Evolutionary conservation across 2,329 filamentous ascomycete species (phyloP).

Genomic region (Xylariaceae sp.): DNA sequence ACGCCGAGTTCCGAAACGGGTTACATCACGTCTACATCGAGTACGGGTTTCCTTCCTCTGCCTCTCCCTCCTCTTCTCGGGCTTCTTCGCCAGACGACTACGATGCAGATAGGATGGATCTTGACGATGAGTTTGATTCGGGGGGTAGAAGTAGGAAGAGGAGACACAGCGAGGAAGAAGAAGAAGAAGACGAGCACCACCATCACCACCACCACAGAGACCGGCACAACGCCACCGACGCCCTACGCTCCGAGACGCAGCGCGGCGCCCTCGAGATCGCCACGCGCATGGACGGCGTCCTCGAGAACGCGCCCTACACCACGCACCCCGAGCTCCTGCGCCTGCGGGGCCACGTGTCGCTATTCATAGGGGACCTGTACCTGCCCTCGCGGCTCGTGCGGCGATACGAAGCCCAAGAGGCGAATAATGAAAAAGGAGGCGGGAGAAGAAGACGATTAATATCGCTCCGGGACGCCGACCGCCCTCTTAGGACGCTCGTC

Average conservation of each 20-base stretch:
- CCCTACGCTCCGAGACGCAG: conserved; percentile 59
- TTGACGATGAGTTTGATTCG: conserved; percentile 18
- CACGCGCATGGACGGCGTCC: conserved; percentile 71
- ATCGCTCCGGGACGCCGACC: conserved; percentile 35
- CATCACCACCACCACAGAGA: background rate
- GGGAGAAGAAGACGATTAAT: background rate
- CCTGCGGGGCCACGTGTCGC: conserved; percentile 74
- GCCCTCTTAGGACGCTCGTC: conserved; percentile 19
- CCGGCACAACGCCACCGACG: conserved; percentile 45
- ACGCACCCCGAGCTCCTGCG: conserved; percentile 71
- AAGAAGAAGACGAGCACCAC: conserved; percentile 34
- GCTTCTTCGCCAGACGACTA: conserved; percentile 9
- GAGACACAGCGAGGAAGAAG: conserved; percentile 20
- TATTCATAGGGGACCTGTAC: conserved; percentile 77
- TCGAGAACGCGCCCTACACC: conserved; percentile 74
- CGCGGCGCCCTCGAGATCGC: conserved; percentile 68
- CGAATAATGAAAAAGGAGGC: background rate
- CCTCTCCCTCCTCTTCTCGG: background rate
- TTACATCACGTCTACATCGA: conserved; percentile 45
- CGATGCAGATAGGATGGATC: conserved; percentile 29
- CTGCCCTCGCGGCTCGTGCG: conserved; percentile 48
- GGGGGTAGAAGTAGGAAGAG: conserved; percentile 29
- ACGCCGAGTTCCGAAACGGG: conserved; percentile 62
- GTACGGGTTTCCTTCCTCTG: background rate
- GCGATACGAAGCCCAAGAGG: background rate